Evolutionary conservation across 805 yeast genomes (phyloP), one percentile per base, ranked within the genome.

Genomic region (Yamadazyma sp.): DNA sequence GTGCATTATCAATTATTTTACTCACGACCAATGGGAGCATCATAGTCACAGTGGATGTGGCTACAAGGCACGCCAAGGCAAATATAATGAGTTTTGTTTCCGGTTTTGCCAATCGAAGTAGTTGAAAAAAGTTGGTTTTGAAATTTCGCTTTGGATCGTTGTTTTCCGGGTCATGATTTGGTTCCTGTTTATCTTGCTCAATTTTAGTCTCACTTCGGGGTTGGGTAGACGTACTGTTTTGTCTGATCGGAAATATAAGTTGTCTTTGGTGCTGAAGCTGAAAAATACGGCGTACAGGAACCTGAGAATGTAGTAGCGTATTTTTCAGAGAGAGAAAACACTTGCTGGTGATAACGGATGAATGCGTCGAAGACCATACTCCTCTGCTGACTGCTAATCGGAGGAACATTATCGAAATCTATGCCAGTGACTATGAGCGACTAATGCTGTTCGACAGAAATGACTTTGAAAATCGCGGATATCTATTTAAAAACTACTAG

Each of bases 21-120:
- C 98, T 98, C 40, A 91, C 84, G 16, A 87, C 71, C 30, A 82
- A 66, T 6, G 98, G 98, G 28, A 91, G 68, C 9, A 82, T 62
- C 86, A 91, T 83, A 18, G 89, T 75, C 4, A 87, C 83, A 1
- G 88, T 77, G 2, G 96, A 84, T 0, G 96, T 79, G 4, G 82
- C 53, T 5, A 80, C 61, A 21, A 91, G 69, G 40, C 86, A 73
- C 0, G 71, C 47, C 26, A 90, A 62, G 0, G 96, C 96, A 14
- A 73, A 58, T 1, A 52, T 18, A 11, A 64, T 40, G 5, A 55
- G 84, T 40, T 63, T 84, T 34, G 82, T 77, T 52, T 82, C 80
- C 33, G 64, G 66, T 33, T 51, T 57, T 35, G 57, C 61, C 16
- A 57, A 40, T 12, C 34, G 38, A 6, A 60, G 20, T n/a, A 63